Evolutionary conservation across 139 green algal species (phyloP), one percentile per base, ranked within the genome.

Genomic region (Chlorella sp.): DNA sequence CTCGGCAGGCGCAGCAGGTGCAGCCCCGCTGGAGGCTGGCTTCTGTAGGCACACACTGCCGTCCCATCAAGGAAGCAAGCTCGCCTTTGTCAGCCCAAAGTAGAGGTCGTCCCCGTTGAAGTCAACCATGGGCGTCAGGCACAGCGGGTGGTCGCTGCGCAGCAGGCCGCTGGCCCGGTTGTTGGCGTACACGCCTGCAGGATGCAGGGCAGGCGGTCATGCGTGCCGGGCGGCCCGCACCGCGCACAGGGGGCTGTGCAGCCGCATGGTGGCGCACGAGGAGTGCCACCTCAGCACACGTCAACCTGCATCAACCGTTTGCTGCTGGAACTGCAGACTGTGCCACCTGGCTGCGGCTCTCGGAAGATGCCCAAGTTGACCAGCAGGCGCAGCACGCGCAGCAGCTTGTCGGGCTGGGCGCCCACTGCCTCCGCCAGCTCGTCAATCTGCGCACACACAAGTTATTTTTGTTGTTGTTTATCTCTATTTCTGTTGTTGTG

Each of bases 101-200:
- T 24, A 70, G 32, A 36, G 34, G 11, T 70, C 64, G 32, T 70
- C 64, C 2, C 64, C 64, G 11, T 40, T 70, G 64, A 40, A 36
- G 32, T 46, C 46, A 48, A 67, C 46, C 46, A 80, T 67, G n/a
- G 8, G 48, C 24, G 2, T 4, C 46, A 64, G 22, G 46, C 46
- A 80, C 32, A 34, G 38, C 46, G 74, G 74, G 74, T 80, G 74
- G 48, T 48, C 34, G 17, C 48, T 38, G n/a, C 74, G 46, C 48
- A 80, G 74, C 48, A 80, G 46, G 46, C 46, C 41, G 30, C n/a
- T 46, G 14, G 46, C 74, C 20, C 74, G 48, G 48, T 80, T 80
- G 74, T 80, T 80, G 74, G 48, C 74, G 30, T n/a, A 80, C 46
- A 80, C 74, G 34, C 74, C 74, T 17, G 74, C n/a, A 6, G 1